phyloP scores from a whole-genome alignment of 2,329 filamentous ascomycete species.

The Geosmithia flava region DNA sequence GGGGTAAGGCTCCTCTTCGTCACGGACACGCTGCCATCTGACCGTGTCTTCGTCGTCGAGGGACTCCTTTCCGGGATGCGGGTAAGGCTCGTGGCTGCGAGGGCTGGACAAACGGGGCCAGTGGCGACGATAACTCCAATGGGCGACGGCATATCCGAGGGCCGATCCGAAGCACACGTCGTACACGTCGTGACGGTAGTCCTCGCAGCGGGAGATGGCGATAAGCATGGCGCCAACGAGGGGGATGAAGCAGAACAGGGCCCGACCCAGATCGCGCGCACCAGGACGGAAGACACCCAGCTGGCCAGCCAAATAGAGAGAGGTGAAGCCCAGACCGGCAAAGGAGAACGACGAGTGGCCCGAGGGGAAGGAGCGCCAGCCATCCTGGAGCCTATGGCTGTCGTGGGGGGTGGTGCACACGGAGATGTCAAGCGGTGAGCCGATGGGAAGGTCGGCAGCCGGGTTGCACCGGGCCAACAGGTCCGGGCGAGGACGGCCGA shows the following conservation, averaged over 20 bases:
- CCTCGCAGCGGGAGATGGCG: slow-evolving; percentile 55
- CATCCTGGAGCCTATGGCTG: slow-evolving; percentile 62
- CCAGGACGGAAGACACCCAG: slow-evolving; percentile 39
- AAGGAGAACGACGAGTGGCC: slow-evolving; percentile 75
- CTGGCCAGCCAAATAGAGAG: slow-evolving; percentile 58
- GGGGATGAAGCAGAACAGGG: slow-evolving; percentile 44
- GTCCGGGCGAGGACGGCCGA: slow-evolving; percentile 58
- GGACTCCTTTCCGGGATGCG: slow-evolving; percentile 26
- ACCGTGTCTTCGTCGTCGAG: slow-evolving; percentile 4
- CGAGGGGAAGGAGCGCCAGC: slow-evolving; percentile 73
- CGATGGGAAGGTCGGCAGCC: slow-evolving; percentile 27
- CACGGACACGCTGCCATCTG: slow-evolving; percentile 32
- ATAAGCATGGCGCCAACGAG: slow-evolving; percentile 53
- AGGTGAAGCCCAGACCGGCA: slow-evolving; percentile 63
- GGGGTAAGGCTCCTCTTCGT: slow-evolving; percentile 33
- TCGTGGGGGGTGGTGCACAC: slow-evolving; percentile 63
- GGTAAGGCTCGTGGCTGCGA: slow-evolving; percentile 45
- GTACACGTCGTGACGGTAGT: slow-evolving; percentile 61
- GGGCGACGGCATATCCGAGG: slow-evolving; percentile 46
- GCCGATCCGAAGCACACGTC: slow-evolving; percentile 51
- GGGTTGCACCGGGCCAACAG: slow-evolving; percentile 71
- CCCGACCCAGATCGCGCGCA: slow-evolving; percentile 39
- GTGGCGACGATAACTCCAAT: slow-evolving; percentile 55
- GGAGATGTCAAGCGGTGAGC: slow-evolving; percentile 47
- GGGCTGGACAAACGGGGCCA: slow-evolving; percentile 42